phyloP scores from a whole-genome alignment of 495 filamentous ascomycete species.

The Daldinia grandis region DNA sequence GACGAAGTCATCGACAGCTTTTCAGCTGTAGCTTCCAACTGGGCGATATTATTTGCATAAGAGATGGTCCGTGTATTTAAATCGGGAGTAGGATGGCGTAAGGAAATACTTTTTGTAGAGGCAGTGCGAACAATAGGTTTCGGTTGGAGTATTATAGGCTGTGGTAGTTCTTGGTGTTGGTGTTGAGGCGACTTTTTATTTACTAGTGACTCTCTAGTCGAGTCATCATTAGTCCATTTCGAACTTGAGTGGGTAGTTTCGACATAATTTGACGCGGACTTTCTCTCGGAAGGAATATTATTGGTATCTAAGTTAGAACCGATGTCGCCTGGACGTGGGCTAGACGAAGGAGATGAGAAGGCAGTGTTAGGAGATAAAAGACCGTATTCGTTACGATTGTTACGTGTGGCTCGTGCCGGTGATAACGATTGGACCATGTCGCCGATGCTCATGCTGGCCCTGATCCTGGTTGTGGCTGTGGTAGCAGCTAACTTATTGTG shows the following conservation, averaged over 20 bases:
- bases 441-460: constrained; percentile 22
- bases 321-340: constrained; percentile 16
- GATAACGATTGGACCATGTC: constrained; percentile 38
- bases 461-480: constrained; percentile 33
- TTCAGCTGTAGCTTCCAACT: constrained; percentile 83
- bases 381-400: constrained; percentile 37
- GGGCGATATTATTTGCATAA: constrained; percentile 79
- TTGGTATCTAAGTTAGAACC: constrained; percentile 10
- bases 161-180: constrained; percentile 12
- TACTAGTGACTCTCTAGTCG: constrained; percentile 10
- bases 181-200: constrained; percentile 28
- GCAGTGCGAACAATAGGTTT: constrained; percentile 67
- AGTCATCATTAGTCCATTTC: constrained; percentile 15
- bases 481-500: constrained; percentile 20
- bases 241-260: neutral
- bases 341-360: constrained; percentile 36
- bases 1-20: constrained; percentile 79
- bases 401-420: constrained; percentile 38
- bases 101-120: constrained; percentile 64
- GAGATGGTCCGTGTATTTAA: constrained; percentile 76
- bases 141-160: constrained; percentile 41
- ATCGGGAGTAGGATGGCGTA: constrained; percentile 81
- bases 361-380: constrained; percentile 37
- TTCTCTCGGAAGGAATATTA: neutral
- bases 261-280: constrained; percentile 5